Percentiles rank a stretch among this genome's conserved stretches.
These are phyloP conservation scores for Lagerstroemia speciosa DNA, from an alignment of 345 rosid species.

Conservation along the genomic window DNA sequence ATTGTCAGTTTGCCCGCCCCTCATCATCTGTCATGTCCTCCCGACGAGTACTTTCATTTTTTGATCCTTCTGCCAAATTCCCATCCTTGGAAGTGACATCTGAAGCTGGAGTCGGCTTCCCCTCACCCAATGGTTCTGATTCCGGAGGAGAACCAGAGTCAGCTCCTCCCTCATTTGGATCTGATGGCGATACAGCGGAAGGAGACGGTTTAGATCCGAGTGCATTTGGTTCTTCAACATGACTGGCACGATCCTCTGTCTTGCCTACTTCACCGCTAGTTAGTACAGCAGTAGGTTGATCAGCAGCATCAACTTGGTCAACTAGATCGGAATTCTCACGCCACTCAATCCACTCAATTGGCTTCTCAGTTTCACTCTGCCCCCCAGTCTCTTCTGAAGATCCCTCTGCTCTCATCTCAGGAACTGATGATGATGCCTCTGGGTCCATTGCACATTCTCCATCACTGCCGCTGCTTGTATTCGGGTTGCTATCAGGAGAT, in stretches of 20 bases:
- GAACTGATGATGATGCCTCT: slow-evolving; percentile 35
- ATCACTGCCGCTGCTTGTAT: slow-evolving; percentile 20
- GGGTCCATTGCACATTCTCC: slow-evolving; percentile 43
- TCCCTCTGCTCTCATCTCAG: slow-evolving; percentile 32
- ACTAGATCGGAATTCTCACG: slow-evolving; percentile 51
- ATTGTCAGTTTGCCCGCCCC: background rate
- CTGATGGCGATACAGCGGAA: background rate
- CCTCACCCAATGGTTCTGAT: background rate
- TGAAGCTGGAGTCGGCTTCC: background rate
- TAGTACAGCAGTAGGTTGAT: slow-evolving; percentile 14
- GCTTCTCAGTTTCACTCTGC: slow-evolving; percentile 32
- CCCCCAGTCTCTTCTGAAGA: slow-evolving; percentile 33
- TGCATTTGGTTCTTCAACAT: background rate
- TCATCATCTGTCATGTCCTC: background rate
- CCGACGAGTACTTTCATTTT: background rate
- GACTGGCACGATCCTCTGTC: background rate
- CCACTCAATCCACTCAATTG: slow-evolving; percentile 80
- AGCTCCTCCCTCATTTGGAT: background rate
- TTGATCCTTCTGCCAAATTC: background rate
- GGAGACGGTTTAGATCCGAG: background rate
- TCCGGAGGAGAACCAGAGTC: background rate
- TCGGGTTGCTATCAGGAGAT: slow-evolving; percentile 35
- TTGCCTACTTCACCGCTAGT: slow-evolving; percentile 27
- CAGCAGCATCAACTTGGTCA: slow-evolving; percentile 31
- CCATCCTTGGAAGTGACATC: background rate